phyloP scores from a whole-genome alignment of 305 asterid genomes.

The Plantago rigida region DNA sequence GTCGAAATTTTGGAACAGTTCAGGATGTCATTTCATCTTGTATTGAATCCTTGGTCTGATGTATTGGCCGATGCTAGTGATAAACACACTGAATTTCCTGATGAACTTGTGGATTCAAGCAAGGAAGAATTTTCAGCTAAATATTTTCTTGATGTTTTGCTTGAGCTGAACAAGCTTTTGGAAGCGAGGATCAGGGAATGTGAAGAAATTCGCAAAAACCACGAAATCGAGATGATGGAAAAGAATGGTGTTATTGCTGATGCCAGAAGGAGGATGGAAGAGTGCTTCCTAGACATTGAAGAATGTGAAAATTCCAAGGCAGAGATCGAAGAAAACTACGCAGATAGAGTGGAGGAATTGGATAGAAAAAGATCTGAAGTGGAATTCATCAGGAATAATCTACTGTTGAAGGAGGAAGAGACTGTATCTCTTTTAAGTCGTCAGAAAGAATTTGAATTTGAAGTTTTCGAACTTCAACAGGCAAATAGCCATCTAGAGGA shows the following conservation, averaged over 20 bases:
- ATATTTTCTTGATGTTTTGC: constrained; percentile 31
- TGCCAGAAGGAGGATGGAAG: constrained; percentile 37
- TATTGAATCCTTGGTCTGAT: constrained; percentile 38
- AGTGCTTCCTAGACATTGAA: constrained; percentile 30
- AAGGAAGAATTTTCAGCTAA: constrained; percentile 23
- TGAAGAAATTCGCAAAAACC: constrained; percentile 25
- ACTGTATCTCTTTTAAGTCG: constrained; percentile 23
- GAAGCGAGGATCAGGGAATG: constrained; percentile 42
- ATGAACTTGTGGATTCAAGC: constrained; percentile 24
- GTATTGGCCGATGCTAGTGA: constrained; percentile 26
- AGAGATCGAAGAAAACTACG: constrained; percentile 33
- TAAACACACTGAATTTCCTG: constrained; percentile 24
- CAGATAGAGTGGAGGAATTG: constrained; percentile 35
- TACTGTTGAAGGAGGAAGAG: constrained; percentile 34
- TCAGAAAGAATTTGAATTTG: constrained; percentile 34
- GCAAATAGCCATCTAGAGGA: constrained; percentile 33
- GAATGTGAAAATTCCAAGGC: constrained; percentile 38
- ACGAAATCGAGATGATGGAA: constrained; percentile 39
- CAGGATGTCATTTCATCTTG: constrained; percentile 37
- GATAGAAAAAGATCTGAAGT: constrained; percentile 32
- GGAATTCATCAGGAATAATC: constrained; percentile 28
- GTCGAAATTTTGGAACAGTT: constrained; percentile 37
- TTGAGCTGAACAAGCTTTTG: constrained; percentile 55
- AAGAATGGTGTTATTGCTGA: constrained; percentile 31
- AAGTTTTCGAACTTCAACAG: constrained; percentile 39